These are phyloP conservation scores for Cytauxzoon felis DNA, from an alignment of 169 alveolate species.

Conservation along the genomic window DNA sequence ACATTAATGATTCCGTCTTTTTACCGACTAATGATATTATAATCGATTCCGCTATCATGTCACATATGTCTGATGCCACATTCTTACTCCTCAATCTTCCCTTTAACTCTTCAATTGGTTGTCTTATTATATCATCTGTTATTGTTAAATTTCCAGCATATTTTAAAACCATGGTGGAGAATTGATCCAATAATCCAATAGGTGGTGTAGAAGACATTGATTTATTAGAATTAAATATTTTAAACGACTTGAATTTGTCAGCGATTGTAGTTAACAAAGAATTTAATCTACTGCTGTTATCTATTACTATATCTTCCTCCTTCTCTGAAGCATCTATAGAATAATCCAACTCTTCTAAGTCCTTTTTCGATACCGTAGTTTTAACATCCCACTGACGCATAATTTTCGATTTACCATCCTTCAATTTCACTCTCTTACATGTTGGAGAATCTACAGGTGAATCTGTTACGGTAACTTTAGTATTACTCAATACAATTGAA, in stretches of 20 bases:
- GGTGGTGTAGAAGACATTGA: background rate
- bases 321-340: background rate
- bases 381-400: conserved; percentile 50
- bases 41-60: conserved; percentile 55
- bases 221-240: background rate
- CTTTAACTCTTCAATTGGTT: conserved; percentile 46
- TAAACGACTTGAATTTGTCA: background rate
- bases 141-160: conserved; percentile 55
- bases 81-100: conserved; percentile 29
- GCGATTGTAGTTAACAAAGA: background rate
- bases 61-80: conserved; percentile 57
- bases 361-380: conserved; percentile 27
- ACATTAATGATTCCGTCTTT: conserved; percentile 48
- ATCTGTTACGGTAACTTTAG: background rate
- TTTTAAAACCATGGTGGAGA: conserved; percentile 41
- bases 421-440: conserved; percentile 7
- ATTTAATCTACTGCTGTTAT: background rate
- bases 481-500: background rate
- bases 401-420: conserved; percentile 6
- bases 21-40: conserved; percentile 45
- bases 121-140: conserved; percentile 32
- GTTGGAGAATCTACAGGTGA: background rate
- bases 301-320: background rate
- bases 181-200: conserved; percentile 38
- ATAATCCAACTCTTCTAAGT: conserved; percentile 56